Percentiles rank a stretch among this genome's conserved stretches.
Evolutionary conservation across 208 protist genomes (phyloP).

Genomic region (Hexamita inflata): DNA sequence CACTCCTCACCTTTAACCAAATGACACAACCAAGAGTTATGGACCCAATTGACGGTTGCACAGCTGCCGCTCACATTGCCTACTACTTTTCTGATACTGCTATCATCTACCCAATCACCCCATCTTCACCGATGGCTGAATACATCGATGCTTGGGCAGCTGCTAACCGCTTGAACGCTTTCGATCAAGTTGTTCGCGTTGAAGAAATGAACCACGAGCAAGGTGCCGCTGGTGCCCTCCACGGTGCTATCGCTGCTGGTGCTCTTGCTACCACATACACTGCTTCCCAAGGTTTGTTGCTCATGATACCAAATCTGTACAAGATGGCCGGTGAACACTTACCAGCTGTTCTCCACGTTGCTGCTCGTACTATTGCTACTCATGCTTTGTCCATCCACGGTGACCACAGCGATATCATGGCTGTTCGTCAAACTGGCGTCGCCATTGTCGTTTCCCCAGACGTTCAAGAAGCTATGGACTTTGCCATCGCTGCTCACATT

Average conservation of each 20-base stretch:
- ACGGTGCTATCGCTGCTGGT: conserved; percentile 46
- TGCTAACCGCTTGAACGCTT: conserved; percentile 46
- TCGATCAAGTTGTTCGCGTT: conserved; percentile 45
- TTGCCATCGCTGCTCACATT: conserved; percentile 53
- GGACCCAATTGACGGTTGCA: conserved; percentile 34
- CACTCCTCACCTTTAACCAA: no score
- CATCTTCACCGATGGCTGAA: conserved; percentile 56
- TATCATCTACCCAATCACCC: conserved; percentile 38
- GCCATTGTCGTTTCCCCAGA: conserved; percentile 47
- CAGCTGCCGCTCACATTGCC: conserved; percentile 34
- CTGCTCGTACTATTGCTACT: conserved; percentile 48
- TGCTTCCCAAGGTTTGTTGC: conserved; percentile 55
- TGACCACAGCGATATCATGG: conserved; percentile 61
- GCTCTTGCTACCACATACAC: conserved; percentile 53
- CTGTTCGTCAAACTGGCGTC: conserved; percentile 43
- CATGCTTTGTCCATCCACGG: conserved; percentile 54
- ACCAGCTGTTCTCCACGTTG: conserved; percentile 55
- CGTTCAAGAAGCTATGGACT: conserved; percentile 51
- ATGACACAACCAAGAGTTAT: no score
- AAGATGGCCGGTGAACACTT: conserved; percentile 56
- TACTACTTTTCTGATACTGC: conserved; percentile 34
- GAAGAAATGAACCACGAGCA: conserved; percentile 53
- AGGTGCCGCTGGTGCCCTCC: conserved; percentile 54
- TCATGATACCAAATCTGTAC: conserved; percentile 64
- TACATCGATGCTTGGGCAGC: conserved; percentile 47